Evolutionary conservation across 2,329 filamentous ascomycete species (phyloP).

Genomic region (Erysiphe neolycopersici): DNA sequence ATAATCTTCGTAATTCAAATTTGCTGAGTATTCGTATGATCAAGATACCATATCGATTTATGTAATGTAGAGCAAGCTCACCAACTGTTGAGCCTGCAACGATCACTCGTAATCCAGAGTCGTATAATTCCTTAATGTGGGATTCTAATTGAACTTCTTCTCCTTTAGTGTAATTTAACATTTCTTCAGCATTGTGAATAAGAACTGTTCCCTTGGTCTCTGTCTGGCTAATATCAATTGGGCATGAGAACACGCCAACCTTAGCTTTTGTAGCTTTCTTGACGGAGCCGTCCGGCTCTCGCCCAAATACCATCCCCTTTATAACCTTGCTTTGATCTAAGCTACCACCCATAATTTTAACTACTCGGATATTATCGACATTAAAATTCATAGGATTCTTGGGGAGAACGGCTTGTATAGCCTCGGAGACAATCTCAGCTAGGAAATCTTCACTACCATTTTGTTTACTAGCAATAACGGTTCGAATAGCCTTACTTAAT

Average conservation of each 20-base stretch:
- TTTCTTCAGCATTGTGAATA: conserved; percentile 91
- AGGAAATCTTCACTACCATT: conserved; percentile 77
- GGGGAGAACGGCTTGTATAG: conserved; percentile 63
- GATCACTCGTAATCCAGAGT: conserved; percentile 76
- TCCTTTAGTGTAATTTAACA: conserved; percentile 94
- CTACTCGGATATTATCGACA: conserved; percentile 93
- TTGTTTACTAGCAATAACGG: conserved; percentile 91
- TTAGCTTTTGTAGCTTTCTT: conserved; percentile 87
- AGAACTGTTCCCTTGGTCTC: conserved; percentile 98
- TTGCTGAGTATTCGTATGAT: conserved; percentile 95
- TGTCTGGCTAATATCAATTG: conserved; percentile 84
- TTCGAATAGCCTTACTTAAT: conserved; percentile 82
- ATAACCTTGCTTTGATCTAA: conserved; percentile 85
- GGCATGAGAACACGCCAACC: conserved; percentile 89
- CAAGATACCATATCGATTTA: conserved; percentile 90
- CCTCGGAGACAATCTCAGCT: conserved; percentile 65
- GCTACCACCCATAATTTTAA: conserved; percentile 98
- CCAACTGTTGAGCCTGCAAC: conserved; percentile 84
- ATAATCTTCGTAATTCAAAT: conserved; percentile 84
- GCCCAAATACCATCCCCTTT: conserved; percentile 94
- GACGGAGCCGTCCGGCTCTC: conserved; percentile 73
- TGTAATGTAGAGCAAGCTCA: conserved; percentile 87
- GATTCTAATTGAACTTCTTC: conserved; percentile 82
- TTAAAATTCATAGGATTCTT: conserved; percentile 95
- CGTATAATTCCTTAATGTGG: conserved; percentile 81